phyloP scores from a whole-genome alignment of 352 stramenopile species.

The Globisporangium alternatum region DNA sequence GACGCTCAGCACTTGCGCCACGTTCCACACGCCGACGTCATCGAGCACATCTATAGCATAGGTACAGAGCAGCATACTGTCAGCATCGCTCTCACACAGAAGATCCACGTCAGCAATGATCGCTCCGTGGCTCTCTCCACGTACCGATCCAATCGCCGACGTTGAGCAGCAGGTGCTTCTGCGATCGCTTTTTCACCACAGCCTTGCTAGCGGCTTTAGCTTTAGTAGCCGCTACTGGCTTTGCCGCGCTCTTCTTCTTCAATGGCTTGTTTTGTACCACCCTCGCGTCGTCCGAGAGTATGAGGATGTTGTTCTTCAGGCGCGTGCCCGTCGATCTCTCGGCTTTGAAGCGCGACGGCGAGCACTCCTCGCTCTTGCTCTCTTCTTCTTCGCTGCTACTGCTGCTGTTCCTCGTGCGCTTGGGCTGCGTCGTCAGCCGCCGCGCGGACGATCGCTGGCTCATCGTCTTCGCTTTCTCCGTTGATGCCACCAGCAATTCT shows the following conservation, averaged over 20 bases:
- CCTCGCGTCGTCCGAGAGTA: neutral
- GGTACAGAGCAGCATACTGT: neutral
- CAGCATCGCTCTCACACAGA: neutral
- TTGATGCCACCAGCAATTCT: neutral
- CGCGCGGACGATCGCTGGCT: constrained; percentile 2
- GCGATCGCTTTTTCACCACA: neutral
- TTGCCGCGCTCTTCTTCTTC: neutral
- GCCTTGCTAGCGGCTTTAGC: neutral
- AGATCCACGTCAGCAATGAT: neutral
- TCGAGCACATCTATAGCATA: constrained; percentile 18
- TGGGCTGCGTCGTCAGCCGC: constrained; percentile 2
- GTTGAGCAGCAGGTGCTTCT: constrained; percentile 2
- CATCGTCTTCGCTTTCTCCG: neutral
- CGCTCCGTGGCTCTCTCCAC: neutral
- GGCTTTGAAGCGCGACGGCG: neutral
- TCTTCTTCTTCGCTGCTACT: neutral
- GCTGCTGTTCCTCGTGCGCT: neutral
- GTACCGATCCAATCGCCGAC: constrained; percentile 19
- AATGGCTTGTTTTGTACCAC: neutral
- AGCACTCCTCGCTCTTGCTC: neutral
- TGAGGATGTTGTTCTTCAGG: constrained; percentile 9
- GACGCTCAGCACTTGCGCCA: constrained; percentile 17
- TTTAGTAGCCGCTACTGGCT: neutral
- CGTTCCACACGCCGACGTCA: constrained; percentile 20
- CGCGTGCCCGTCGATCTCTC: neutral